These are phyloP conservation scores for Petrea volubilis DNA, from an alignment of 257 asterid species.

Conservation along the genomic window DNA sequence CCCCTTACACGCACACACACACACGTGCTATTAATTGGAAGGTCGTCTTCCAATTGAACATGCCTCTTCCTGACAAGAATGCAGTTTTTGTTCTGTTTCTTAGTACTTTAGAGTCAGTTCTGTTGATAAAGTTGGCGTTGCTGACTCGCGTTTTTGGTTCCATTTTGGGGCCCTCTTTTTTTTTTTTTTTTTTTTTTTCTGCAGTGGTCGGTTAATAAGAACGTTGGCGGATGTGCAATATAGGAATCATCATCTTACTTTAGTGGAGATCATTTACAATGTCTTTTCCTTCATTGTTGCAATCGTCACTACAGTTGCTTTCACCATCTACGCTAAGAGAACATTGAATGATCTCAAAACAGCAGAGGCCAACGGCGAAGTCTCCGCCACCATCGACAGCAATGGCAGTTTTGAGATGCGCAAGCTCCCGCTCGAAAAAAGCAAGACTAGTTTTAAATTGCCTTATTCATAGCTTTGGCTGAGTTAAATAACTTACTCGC, in stretches of 20 bases:
- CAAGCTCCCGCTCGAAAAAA: conserved; percentile 61
- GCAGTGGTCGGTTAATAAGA: conserved; percentile 86
- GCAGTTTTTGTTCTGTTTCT: not conserved
- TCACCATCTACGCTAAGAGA: conserved; percentile 75
- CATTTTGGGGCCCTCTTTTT: conserved; percentile 1
- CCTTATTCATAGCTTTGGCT: conserved; percentile 13
- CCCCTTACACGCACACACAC: not conserved
- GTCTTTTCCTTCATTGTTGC: conserved; percentile 72
- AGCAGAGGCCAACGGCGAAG: conserved; percentile 40
- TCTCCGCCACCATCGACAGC: conserved; percentile 11
- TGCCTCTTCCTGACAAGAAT: not conserved
- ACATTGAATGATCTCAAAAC: conserved; percentile 54
- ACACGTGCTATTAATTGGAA: not conserved
- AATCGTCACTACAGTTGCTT: conserved; percentile 52
- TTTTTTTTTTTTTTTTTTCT: conserved; percentile 7
- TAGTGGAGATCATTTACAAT: conserved; percentile 76
- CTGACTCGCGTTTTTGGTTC: conserved; percentile 15
- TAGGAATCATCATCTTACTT: conserved; percentile 65
- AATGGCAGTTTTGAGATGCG: conserved; percentile 51
- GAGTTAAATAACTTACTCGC: conserved; percentile 11
- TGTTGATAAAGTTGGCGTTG: not conserved
- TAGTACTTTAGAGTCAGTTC: not conserved
- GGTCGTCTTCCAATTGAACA: not conserved
- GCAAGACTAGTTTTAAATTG: conserved; percentile 33
- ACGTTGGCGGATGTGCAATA: conserved; percentile 83